Percentiles rank a stretch among this genome's conserved stretches.
Conservation (phyloP, 176 grass and related monocot species). For the Juncus effusus region DNA sequence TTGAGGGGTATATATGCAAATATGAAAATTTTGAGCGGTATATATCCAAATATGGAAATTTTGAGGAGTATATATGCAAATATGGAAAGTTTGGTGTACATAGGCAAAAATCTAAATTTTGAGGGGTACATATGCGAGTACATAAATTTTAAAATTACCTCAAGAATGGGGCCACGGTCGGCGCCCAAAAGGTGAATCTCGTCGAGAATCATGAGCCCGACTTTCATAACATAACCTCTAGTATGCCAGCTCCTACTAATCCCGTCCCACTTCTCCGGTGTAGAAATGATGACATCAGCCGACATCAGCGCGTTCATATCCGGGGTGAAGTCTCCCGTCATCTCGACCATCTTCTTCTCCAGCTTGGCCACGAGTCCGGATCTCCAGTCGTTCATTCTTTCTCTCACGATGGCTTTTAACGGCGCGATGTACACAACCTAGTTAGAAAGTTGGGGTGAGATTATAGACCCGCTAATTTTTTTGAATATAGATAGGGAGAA, state of each 20-base stretch:
- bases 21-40: conserved; percentile 78
- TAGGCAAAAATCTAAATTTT: conserved; percentile 16
- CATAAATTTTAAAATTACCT: conserved; percentile 50
- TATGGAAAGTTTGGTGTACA: too few species aligned
- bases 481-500: too few species aligned
- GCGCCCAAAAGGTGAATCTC: conserved; percentile 98
- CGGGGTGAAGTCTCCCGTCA: conserved; percentile 97
- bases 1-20: conserved; percentile 68
- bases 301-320: conserved; percentile 86
- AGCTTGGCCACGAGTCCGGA: conserved; percentile 75
- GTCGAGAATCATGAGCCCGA: conserved; percentile 97
- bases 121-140: conserved; percentile 92
- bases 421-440: conserved; percentile 92
- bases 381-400: conserved; percentile 98
- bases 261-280: conserved; percentile 99
- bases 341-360: conserved; percentile 99
- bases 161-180: conserved; percentile 94
- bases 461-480: too few species aligned
- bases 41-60: conserved; percentile 65
- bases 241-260: conserved; percentile 95
- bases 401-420: conserved; percentile 86
- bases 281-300: conserved; percentile 97
- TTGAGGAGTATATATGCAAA: conserved; percentile 11
- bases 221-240: conserved; percentile 98
- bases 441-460: not conserved